Evolutionary conservation across 2,329 filamentous ascomycete genomes (phyloP).

Genomic region (Magnaporthiopsis rhizophila): DNA sequence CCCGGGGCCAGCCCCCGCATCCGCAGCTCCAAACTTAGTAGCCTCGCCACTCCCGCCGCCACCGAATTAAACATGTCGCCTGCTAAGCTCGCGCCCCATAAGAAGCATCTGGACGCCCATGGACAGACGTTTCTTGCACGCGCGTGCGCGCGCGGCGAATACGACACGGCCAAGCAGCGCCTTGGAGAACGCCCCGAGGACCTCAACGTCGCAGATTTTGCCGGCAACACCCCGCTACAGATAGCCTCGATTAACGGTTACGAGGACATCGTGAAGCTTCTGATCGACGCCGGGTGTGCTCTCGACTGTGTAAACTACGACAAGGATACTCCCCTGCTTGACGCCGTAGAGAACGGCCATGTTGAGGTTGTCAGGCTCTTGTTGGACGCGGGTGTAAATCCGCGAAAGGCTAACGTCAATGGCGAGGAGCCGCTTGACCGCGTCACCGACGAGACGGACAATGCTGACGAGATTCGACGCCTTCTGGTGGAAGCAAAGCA

Average conservation of each 20-base stretch:
- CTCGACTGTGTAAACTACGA: conserved; percentile 72
- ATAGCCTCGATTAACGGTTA: conserved; percentile 85
- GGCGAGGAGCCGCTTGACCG: conserved; percentile 88
- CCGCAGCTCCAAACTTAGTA: conserved; percentile 49
- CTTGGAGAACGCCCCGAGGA: conserved; percentile 77
- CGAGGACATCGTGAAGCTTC: conserved; percentile 76
- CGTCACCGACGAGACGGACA: conserved; percentile 65
- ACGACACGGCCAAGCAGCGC: conserved; percentile 68
- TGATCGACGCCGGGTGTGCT: conserved; percentile 78
- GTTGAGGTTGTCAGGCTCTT: conserved; percentile 79
- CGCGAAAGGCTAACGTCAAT: conserved; percentile 81
- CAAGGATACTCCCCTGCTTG: conserved; percentile 87
- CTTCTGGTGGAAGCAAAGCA: conserved; percentile 54
- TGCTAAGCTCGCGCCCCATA: conserved; percentile 62
- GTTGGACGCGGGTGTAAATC: conserved; percentile 81
- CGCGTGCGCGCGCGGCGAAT: conserved; percentile 78
- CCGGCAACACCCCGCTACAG: conserved; percentile 92
- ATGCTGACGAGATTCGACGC: conserved; percentile 70
- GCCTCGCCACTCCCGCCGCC: conserved; percentile 45
- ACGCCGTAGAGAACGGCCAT: conserved; percentile 94
- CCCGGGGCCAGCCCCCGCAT: conserved; percentile 52
- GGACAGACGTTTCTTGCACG: conserved; percentile 87
- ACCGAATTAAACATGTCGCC: conserved; percentile 57
- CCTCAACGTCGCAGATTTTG: conserved; percentile 83
- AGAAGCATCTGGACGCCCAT: conserved; percentile 85